These are phyloP conservation scores for Saussurea involucrata DNA, from an alignment of 129 eudicot species.

Conservation along the genomic window DNA sequence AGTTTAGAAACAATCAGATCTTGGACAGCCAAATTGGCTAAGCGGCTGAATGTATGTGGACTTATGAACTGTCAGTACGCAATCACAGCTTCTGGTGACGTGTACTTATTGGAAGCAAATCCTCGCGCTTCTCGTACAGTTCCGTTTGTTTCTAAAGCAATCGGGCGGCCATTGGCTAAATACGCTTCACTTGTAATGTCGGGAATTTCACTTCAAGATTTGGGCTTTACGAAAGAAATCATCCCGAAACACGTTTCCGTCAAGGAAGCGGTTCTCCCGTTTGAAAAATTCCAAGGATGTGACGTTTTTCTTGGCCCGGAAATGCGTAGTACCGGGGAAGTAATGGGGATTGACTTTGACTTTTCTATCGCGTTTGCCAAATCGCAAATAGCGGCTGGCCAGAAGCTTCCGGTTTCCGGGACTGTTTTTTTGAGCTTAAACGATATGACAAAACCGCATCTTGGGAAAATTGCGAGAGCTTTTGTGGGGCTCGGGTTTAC, in stretches of 20 bases:
- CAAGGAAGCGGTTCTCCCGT: conserved; percentile 93
- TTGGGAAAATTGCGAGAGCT: conserved; percentile 64
- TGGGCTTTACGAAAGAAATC: conserved; percentile 65
- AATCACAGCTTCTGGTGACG: conserved; percentile 70
- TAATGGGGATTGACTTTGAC: conserved; percentile 74
- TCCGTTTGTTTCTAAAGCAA: conserved; percentile 94
- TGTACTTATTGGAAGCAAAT: conserved; percentile 84
- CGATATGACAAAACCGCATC: conserved; percentile 78
- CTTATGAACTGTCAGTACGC: conserved; percentile 98
- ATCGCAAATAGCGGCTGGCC: conserved; percentile 93
- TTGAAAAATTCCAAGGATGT: conserved; percentile 91
- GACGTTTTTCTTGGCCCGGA: conserved; percentile 94
- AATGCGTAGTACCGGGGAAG: conserved; percentile 98
- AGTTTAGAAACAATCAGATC: conserved; percentile 80
- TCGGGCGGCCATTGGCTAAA: conserved; percentile 94
- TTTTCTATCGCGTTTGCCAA: conserved; percentile 84
- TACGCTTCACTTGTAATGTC: conserved; percentile 95
- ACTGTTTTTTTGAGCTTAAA: conserved; percentile 76
- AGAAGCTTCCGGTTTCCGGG: conserved; percentile 78
- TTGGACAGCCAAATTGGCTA: conserved; percentile 89
- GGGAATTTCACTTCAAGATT: conserved; percentile 72
- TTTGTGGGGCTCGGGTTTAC: conserved; percentile 64
- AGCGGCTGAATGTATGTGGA: conserved; percentile 76
- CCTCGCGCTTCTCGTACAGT: conserved; percentile 98
- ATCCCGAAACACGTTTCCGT: conserved; percentile 81